A percentile compares a stretch with the other conserved stretches of the same genome.
Conservation (phyloP, 1,284 basidiomycete genomes). For the Ustilago cynodontis region DNA sequence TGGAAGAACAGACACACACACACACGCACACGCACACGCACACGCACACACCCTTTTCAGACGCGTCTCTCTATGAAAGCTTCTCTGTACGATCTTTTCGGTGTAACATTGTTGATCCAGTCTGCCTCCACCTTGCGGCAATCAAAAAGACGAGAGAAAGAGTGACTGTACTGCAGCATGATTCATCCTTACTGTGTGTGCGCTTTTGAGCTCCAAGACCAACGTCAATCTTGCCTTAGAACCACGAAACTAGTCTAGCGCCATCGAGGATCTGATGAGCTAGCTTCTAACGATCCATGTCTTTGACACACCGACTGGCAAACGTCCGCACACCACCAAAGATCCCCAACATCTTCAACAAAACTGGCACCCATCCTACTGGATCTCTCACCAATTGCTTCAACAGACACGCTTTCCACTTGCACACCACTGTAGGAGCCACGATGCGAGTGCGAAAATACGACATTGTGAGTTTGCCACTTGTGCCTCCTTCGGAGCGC, state of each 20-base stretch:
- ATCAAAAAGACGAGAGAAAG: neutral
- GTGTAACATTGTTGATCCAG: conserved; percentile 8
- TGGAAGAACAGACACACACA: conserved; percentile 1
- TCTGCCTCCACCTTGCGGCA: conserved; percentile 2
- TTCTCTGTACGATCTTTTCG: conserved; percentile 1
- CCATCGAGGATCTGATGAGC: neutral
- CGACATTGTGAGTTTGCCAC: conserved; percentile 73
- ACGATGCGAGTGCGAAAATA: conserved; percentile 32
- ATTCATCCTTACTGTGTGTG: conserved; percentile 8
- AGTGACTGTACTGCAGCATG: conserved; percentile 23
- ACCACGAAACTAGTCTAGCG: conserved; percentile 3
- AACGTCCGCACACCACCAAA: conserved; percentile 19
- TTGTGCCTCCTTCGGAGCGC: conserved; percentile 75
- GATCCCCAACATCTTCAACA: neutral
- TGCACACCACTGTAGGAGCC: conserved; percentile 14
- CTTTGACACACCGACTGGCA: conserved; percentile 19
- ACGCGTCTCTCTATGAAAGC: conserved; percentile 3
- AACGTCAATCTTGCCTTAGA: neutral
- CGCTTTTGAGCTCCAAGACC: neutral
- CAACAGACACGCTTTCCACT: neutral
- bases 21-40: neutral
- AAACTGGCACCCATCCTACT: neutral
- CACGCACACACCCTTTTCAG: neutral
- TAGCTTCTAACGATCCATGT: conserved; percentile 16
- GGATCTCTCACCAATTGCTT: neutral